phyloP scores from a whole-genome alignment of 2,329 filamentous ascomycete species.

The Cytospora chrysosperma region DNA sequence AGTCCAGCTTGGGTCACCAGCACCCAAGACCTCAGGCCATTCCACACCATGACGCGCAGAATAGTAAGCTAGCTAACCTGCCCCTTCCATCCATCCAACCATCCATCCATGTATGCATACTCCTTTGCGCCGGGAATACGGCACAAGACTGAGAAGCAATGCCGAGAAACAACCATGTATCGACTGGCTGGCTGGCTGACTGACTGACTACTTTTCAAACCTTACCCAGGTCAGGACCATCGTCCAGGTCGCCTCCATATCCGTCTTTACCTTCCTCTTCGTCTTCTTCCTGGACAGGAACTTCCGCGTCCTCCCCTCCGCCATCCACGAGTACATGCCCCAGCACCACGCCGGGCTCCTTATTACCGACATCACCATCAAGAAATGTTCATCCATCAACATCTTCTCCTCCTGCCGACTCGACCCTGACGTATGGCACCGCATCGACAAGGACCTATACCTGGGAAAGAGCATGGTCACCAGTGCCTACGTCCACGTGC shows the following conservation, averaged over 20 bases:
- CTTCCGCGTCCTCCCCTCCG: constrained; percentile 80
- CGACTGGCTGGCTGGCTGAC: too few relatives aligned
- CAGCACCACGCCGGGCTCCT: constrained; percentile 81
- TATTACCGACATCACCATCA: constrained; percentile 80
- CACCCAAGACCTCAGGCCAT: constrained; percentile 12
- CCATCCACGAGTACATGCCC: constrained; percentile 84
- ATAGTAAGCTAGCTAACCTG: constrained; percentile 16
- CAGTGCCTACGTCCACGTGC: constrained; percentile 77
- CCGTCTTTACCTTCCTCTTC: constrained; percentile 66
- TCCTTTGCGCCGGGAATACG: not conserved
- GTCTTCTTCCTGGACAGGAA: constrained; percentile 83
- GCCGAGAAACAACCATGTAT: too few relatives aligned
- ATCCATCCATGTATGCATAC: too few relatives aligned
- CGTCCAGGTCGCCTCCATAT: constrained; percentile 69
- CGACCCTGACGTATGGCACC: constrained; percentile 71
- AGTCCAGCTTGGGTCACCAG: constrained; percentile 21
- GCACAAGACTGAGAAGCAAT: not conserved
- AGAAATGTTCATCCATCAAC: constrained; percentile 73
- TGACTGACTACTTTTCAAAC: not conserved
- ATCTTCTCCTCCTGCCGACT: constrained; percentile 73
- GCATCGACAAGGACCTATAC: constrained; percentile 86
- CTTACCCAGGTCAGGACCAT: constrained; percentile 62
- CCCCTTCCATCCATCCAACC: too few relatives aligned
- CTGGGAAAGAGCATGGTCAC: constrained; percentile 71
- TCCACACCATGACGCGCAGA: constrained; percentile 24